These are phyloP conservation scores for Xylariomycetidae sp. DNA, from an alignment of 2,329 filamentous ascomycete species.

Conservation along the genomic window DNA sequence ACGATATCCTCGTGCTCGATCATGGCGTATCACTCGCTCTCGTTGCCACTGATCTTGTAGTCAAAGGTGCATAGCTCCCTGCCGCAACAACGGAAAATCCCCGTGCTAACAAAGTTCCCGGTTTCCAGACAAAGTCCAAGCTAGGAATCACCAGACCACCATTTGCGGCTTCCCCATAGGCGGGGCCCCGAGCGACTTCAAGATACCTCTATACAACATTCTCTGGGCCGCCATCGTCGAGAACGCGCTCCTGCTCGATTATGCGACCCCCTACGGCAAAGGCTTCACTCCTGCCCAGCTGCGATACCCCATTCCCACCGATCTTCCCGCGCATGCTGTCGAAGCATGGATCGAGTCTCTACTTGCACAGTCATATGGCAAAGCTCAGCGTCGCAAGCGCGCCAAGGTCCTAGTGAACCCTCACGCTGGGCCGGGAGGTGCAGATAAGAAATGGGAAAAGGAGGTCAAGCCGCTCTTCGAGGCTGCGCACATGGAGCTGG, in stretches of 20 bases:
- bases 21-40: too few species aligned
- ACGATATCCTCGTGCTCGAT: too few species aligned
- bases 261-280: constrained; percentile 57
- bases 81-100: too few species aligned
- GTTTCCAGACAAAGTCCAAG: constrained; percentile 16
- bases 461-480: constrained; percentile 77
- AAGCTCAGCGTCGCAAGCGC: constrained; percentile 62
- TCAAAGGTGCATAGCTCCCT: too few species aligned
- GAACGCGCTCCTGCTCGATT: constrained; percentile 62
- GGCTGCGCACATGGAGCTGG: constrained; percentile 71
- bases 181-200: constrained; percentile 12
- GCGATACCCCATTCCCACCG: constrained; percentile 50
- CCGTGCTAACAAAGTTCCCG: too few species aligned
- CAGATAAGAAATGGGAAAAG: constrained; percentile 64
- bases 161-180: constrained; percentile 22
- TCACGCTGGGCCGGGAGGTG: constrained; percentile 75
- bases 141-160: constrained; percentile 15
- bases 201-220: constrained; percentile 74
- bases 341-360: constrained; percentile 59
- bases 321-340: constrained; percentile 36
- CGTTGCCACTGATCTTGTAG: too few species aligned
- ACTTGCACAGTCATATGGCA: constrained; percentile 63
- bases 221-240: constrained; percentile 69
- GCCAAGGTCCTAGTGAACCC: constrained; percentile 90
- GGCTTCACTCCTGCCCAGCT: constrained; percentile 56